Evolutionary conservation across 2,329 filamentous ascomycete species (phyloP).

Genomic region (Ophiostoma novo-ulmi): DNA sequence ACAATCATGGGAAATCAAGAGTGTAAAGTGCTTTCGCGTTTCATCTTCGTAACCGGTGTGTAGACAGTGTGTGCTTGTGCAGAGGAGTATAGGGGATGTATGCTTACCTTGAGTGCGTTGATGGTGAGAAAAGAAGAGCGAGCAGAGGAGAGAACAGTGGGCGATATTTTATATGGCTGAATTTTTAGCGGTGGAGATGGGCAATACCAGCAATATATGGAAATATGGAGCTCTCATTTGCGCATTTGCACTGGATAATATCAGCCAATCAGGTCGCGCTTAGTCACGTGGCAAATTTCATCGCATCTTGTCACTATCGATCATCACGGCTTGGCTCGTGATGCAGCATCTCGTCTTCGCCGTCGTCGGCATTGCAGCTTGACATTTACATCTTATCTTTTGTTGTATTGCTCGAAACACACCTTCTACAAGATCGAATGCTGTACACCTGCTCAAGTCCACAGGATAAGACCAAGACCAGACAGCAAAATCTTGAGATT

Average conservation of each 20-base stretch:
- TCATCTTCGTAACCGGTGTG: conserved; percentile 14
- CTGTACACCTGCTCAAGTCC: no score
- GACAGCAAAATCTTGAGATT: no score
- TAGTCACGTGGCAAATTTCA: not conserved
- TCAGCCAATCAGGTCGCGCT: not conserved
- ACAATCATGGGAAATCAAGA: conserved; percentile 48
- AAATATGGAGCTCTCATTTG: not conserved
- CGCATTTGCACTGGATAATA: not conserved
- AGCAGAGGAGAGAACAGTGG: not conserved
- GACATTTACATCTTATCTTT: not conserved
- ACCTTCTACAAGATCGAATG: no score
- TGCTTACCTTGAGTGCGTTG: conserved; percentile 13
- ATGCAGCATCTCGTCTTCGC: not conserved
- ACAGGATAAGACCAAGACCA: no score
- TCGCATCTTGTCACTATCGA: not conserved
- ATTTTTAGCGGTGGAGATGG: conserved; percentile 8
- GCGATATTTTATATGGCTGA: conserved; percentile 12
- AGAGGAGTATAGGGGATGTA: conserved; percentile 28
- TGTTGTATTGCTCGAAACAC: not conserved
- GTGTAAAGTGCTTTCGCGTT: conserved; percentile 36
- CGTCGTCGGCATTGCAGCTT: conserved; percentile 9
- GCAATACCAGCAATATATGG: conserved; percentile 10
- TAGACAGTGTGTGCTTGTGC: not conserved
- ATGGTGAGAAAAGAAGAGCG: not conserved
- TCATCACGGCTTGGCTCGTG: not conserved